Evolutionary conservation across 1,284 basidiomycete species (phyloP), one percentile per base, ranked within the genome.

Genomic region (Pholiota adiposa): DNA sequence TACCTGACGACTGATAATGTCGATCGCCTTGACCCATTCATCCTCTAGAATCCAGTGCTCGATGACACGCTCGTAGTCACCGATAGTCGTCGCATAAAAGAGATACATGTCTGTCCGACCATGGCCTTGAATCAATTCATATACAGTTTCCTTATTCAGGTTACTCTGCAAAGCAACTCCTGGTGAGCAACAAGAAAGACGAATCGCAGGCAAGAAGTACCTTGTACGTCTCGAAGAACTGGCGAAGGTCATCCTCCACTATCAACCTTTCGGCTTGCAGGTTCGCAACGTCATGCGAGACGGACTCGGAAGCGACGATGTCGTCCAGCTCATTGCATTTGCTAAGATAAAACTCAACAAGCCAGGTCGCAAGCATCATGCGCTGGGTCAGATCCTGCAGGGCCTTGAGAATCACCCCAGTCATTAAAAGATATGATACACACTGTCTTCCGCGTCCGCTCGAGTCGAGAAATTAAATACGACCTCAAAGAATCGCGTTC

Each of bases 301-400:
- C 86, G 0, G 89, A 90, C 74, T 96, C 93, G 0, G 96, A 89
- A 0, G 88, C 90, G 46, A 91, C 84, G 16, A 93, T 78, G 70
- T 99, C 97, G 71, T 99, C 97, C 51, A 98, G 81, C 65, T 97
- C 93, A 70, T 98, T 97, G 73, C 95, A 95, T 78, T 97, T 98
- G 76, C 90, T 92, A 21, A 99, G 85, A 72, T 96, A 98, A 65
- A 99, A 96, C 74, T 99, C 97, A 29, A 97, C 90, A 6, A 99
- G 88, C 97, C 97, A 99, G 0, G 96, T 98, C 1, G 97, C 96
- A 7, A 99, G 81, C 91, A 99, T 97, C 90, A 97, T 96, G 33
- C 97, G 85, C 73, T 98, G 96, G 0, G 94, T 95, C 49, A 93
- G 68, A 67, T 97, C 94, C 94, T 96, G 63, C 56, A 48, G 56